Conservation (phyloP, 495 filamentous ascomycete species). For the Podospora pseudopauciseta region DNA sequence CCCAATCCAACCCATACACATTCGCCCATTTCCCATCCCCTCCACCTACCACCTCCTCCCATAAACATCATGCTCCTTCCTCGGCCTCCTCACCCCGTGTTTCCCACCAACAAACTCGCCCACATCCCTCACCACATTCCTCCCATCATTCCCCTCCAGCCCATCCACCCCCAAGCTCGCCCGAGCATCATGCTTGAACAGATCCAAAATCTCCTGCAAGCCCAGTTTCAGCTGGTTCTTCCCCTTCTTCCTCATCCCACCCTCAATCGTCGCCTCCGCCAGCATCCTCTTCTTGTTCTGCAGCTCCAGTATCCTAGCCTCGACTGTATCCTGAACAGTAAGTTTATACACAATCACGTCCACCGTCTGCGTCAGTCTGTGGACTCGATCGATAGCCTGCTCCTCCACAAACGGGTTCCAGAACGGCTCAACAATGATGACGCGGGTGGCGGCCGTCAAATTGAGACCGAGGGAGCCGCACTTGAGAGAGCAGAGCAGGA, state of each 20-base stretch:
- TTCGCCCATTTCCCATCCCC: neutral
- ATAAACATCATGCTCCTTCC: conserved; percentile 33
- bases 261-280: conserved; percentile 55
- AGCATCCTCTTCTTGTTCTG: conserved; percentile 90
- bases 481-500: conserved; percentile 87
- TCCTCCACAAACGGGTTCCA: conserved; percentile 99
- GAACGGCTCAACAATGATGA: conserved; percentile 94
- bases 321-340: conserved; percentile 78
- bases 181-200: conserved; percentile 74
- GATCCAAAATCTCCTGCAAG: conserved; percentile 86
- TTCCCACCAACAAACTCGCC: neutral
- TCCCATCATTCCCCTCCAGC: neutral
- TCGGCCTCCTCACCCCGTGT: neutral
- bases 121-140: conserved; percentile 21
- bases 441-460: conserved; percentile 86
- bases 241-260: conserved; percentile 42
- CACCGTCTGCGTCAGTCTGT: conserved; percentile 88
- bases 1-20: neutral
- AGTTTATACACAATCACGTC: conserved; percentile 94
- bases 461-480: conserved; percentile 93
- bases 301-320: conserved; percentile 86
- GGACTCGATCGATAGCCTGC: conserved; percentile 96
- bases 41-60: conserved; percentile 38
- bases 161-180: conserved; percentile 6
- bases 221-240: conserved; percentile 73